Percentiles rank a stretch among this genome's conserved stretches.
Conservation (phyloP, 257 asterid genomes). For the Paraleonurus japonicus region DNA sequence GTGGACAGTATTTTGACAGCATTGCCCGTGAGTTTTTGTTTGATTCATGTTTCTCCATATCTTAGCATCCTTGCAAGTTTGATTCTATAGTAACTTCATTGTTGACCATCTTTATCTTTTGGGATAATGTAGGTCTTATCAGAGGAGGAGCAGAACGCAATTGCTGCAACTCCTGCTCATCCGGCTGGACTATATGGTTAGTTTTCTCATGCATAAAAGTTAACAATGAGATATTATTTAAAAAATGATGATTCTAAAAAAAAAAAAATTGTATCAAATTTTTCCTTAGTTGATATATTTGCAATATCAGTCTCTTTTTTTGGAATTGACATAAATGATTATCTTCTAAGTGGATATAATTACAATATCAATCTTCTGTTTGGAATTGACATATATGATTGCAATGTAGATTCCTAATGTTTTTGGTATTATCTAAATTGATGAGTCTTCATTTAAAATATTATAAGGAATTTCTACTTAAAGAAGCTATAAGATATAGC, state of each 20-base stretch:
- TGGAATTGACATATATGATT: background rate
- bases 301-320: background rate
- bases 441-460: background rate
- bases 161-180: conserved; percentile 98
- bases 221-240: background rate
- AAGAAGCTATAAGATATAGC: background rate
- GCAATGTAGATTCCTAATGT: conserved; percentile 10
- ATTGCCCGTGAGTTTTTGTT: conserved; percentile 61
- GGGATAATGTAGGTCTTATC: conserved; percentile 66
- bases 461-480: conserved; percentile 9
- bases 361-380: background rate
- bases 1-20: conserved; percentile 77
- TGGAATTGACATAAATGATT: background rate
- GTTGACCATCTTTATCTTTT: conserved; percentile 10
- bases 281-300: background rate
- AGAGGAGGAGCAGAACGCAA: conserved; percentile 80
- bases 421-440: background rate
- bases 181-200: conserved; percentile 86
- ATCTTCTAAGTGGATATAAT: background rate
- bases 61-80: background rate
- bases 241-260: too few relatives aligned
- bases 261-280: background rate
- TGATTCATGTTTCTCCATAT: background rate
- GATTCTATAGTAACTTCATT: conserved; percentile 11
- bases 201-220: conserved; percentile 25